A percentile compares a stretch with the other conserved stretches of the same genome.
phyloP scores from a whole-genome alignment of 495 filamentous ascomycete genomes.

The Collariella sp. region DNA sequence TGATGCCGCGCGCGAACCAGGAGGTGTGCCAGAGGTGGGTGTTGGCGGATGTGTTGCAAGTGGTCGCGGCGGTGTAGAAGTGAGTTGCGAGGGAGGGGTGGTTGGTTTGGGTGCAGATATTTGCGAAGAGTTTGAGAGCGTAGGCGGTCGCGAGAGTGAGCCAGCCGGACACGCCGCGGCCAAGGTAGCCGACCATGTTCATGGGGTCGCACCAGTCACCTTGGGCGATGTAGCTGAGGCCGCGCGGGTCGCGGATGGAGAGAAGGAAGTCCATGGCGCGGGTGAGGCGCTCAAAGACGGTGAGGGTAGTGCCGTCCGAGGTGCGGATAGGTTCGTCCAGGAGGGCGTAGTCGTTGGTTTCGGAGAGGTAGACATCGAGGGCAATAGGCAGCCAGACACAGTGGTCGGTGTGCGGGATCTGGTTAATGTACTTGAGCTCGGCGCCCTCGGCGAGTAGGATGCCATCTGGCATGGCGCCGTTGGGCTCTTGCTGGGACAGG shows the following conservation, averaged over 20 bases:
- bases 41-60: slow-evolving; percentile 44
- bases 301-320: slow-evolving; percentile 35
- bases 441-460: slow-evolving; percentile 46
- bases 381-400: slow-evolving; percentile 50
- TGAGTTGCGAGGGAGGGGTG: slow-evolving; percentile 29
- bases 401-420: slow-evolving; percentile 50
- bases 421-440: slow-evolving; percentile 52
- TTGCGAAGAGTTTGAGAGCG: slow-evolving; percentile 43
- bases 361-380: slow-evolving; percentile 45
- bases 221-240: slow-evolving; percentile 48
- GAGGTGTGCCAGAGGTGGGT: slow-evolving; percentile 46
- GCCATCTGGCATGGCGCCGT: slow-evolving; percentile 50
- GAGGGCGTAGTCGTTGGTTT: slow-evolving; percentile 46
- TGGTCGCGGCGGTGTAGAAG: slow-evolving; percentile 38
- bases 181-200: slow-evolving; percentile 53
- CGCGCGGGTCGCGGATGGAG: slow-evolving; percentile 40
- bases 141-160: slow-evolving; percentile 47
- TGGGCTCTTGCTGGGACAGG: slow-evolving; percentile 43
- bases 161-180: slow-evolving; percentile 49
- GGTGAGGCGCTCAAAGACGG: slow-evolving; percentile 46
- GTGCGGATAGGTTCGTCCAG: slow-evolving; percentile 37
- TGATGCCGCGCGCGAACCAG: slow-evolving; percentile 51
- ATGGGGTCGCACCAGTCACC: slow-evolving; percentile 54
- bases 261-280: slow-evolving; percentile 48
- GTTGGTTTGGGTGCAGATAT: slow-evolving; percentile 41